Evolutionary conservation across 169 alveolate species (phyloP), one percentile per base, ranked within the genome.

Genomic region (Cryptosporidium andersoni): DNA sequence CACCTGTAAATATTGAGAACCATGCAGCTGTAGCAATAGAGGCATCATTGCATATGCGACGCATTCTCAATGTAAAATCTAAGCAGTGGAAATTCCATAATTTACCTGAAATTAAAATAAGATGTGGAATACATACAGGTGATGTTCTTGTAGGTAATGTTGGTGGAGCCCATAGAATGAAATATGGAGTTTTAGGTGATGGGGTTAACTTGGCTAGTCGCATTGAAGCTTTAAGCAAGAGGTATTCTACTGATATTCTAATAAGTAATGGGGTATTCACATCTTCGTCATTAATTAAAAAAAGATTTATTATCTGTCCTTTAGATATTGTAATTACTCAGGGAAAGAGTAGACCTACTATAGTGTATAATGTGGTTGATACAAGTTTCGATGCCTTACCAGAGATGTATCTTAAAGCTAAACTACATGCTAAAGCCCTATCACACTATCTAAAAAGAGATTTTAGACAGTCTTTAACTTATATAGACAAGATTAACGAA

Each of bases 131-230:
- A 36, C 81, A 64, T 51, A 64, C 82, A 53, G 89, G 64, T 53
- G 49, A 53, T 36, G 81, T 67, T 42, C 55, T 81, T 12, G 47
- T 81, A n/a, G 89, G 89, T 3, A 81, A 81, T 43, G 64, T 81
- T 16, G 89, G 89, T 8, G 56, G 85, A 40, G 64, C 47, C 1
- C 65, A 74, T 47, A 67, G 89, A 49, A 81, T 65, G 82, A 81
- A 81, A 51, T 81, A 81, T 14, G 89, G 89, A 9, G 51, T 81
- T 39, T 51, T 81, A 64, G 89, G 89, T 36, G 89, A 81, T 42
- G 82, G 82, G 16, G 89, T 81, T 34, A 81, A 81, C 12, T 60
- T 80, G 39, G 89, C 89, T 2, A 81, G 89, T 39, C 51, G 89
- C 51, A 60, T 81, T 51, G 89, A 81, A 25, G 56, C 81, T 16